Percentiles rank a stretch among this genome's conserved stretches.
Evolutionary conservation across 2,329 filamentous ascomycete species (phyloP).

Genomic region (Colletotrichum sp.): DNA sequence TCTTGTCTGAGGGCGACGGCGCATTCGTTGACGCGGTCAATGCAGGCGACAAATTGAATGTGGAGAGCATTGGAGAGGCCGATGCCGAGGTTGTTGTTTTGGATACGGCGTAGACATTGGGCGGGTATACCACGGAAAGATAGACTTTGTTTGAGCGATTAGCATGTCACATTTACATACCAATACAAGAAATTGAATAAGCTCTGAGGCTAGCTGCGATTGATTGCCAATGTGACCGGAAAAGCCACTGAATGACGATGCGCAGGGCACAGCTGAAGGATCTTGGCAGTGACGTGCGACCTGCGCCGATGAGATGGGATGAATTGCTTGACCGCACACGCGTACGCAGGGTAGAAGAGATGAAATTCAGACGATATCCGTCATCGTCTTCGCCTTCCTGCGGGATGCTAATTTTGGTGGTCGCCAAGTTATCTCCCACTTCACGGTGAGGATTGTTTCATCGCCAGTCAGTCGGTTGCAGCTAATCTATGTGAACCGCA

Average conservation of each 20-base stretch:
- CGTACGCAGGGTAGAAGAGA: background rate
- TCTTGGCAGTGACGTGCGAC: background rate
- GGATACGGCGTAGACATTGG: constrained; percentile 58
- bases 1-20: constrained; percentile 79
- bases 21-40: constrained; percentile 73
- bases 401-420: background rate
- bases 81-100: constrained; percentile 74
- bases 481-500: background rate
- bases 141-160: background rate
- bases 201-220: background rate
- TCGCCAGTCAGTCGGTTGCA: background rate
- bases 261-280: background rate
- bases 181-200: background rate
- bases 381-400: background rate
- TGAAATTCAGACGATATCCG: background rate
- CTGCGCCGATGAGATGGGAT: background rate
- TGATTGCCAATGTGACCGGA: background rate
- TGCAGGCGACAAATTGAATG: constrained; percentile 65
- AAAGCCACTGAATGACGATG: background rate
- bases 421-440: background rate
- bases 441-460: background rate
- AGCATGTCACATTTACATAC: background rate
- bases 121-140: background rate
- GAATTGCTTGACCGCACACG: background rate
- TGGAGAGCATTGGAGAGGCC: constrained; percentile 71